Percentiles rank a stretch among this genome's conserved stretches.
Conservation (phyloP, 2,329 filamentous ascomycete genomes). For the Venturia nashicola region DNA sequence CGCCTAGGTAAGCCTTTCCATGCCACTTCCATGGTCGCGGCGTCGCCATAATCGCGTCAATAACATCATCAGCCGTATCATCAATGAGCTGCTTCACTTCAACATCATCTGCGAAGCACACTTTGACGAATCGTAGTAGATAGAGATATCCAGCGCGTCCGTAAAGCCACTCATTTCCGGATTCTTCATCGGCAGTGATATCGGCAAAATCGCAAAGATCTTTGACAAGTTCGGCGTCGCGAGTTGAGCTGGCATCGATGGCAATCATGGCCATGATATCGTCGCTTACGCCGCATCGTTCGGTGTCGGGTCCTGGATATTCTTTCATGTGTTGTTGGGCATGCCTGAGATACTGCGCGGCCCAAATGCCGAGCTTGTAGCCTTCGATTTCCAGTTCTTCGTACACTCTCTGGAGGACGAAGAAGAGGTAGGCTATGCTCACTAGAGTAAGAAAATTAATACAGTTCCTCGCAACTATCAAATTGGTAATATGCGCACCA, state of each 20-base stretch:
- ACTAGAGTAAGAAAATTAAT: neutral
- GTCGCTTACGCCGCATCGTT: constrained; percentile 37
- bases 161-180: constrained; percentile 51
- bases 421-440: constrained; percentile 35
- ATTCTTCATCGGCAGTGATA: constrained; percentile 33
- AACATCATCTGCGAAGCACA: constrained; percentile 39
- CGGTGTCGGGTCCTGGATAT: constrained; percentile 33
- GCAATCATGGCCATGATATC: constrained; percentile 39
- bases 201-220: constrained; percentile 38
- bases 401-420: constrained; percentile 36
- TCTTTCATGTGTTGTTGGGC: constrained; percentile 36
- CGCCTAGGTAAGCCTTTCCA: constrained; percentile 50
- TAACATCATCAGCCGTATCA: constrained; percentile 43
- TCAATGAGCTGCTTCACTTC: constrained; percentile 39
- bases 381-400: constrained; percentile 34
- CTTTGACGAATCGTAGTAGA: constrained; percentile 50
- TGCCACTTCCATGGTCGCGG: constrained; percentile 52
- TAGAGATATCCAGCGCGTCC: constrained; percentile 59
- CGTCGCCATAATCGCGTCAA: constrained; percentile 45
- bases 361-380: constrained; percentile 35
- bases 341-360: constrained; percentile 36
- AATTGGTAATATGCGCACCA: constrained; percentile 19
- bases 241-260: constrained; percentile 36
- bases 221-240: constrained; percentile 35
- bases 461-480: neutral